A percentile compares a stretch with the other conserved stretches of the same genome.
phyloP scores from a whole-genome alignment of 73 alveolate species.

The Stentor coeruleus region DNA sequence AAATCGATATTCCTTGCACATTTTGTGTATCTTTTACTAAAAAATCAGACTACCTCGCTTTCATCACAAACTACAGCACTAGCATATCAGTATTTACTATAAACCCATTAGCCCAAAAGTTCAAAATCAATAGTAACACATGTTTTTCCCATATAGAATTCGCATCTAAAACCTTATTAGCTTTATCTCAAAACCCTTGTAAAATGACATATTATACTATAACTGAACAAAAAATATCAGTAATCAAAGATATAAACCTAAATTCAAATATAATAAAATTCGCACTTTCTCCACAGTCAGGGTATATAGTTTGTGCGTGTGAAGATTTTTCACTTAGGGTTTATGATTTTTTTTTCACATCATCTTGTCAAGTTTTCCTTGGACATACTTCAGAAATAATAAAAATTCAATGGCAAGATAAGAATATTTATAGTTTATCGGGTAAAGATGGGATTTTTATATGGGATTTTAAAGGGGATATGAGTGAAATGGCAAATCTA shows the following conservation, averaged over 20 bases:
- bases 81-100: slow-evolving; percentile 57
- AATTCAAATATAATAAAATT: slow-evolving; percentile 44
- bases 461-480: slow-evolving; percentile 8
- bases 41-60: slow-evolving; percentile 49
- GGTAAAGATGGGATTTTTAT: slow-evolving; percentile 24
- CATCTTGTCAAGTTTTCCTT: slow-evolving; percentile 42
- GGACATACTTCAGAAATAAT: slow-evolving; percentile 37
- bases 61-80: slow-evolving; percentile 48
- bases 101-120: slow-evolving; percentile 45
- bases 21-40: slow-evolving; percentile 44
- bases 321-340: slow-evolving; percentile 58
- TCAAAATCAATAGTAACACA: slow-evolving; percentile 36
- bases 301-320: slow-evolving; percentile 43
- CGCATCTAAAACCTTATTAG: slow-evolving; percentile 53
- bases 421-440: neutral
- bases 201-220: slow-evolving; percentile 48
- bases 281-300: slow-evolving; percentile 40
- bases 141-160: slow-evolving; percentile 37
- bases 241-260: slow-evolving; percentile 47
- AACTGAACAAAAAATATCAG: slow-evolving; percentile 26
- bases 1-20: slow-evolving; percentile 51
- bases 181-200: slow-evolving; percentile 43
- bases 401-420: neutral
- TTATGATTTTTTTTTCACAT: slow-evolving; percentile 61
- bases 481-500: no score